phyloP scores from a whole-genome alignment of 1,284 basidiomycete species.

The Leccinum subfulvum region DNA sequence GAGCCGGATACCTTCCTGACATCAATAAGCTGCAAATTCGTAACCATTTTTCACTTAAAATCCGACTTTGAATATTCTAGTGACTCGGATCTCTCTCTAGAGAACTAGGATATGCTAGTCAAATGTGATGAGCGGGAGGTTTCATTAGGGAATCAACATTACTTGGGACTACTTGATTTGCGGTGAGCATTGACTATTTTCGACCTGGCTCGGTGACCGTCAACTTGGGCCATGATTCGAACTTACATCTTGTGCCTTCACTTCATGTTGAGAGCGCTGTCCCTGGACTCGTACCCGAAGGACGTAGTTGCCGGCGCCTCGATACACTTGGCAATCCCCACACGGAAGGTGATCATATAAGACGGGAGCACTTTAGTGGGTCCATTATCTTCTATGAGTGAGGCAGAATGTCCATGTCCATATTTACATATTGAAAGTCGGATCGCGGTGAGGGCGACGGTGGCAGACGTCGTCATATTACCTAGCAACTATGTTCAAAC shows the following conservation, averaged over 20 bases:
- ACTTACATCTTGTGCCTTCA: slow-evolving; percentile 8
- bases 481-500: not conserved
- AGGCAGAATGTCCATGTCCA: slow-evolving; percentile 18
- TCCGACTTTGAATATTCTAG: not conserved
- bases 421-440: slow-evolving; percentile 16
- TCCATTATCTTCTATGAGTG: not conserved
- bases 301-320: not conserved
- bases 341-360: slow-evolving; percentile 24
- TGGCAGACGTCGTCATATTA: slow-evolving; percentile 11
- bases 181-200: not conserved
- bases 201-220: not conserved
- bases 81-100: not conserved
- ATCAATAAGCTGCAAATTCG: not conserved
- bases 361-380: slow-evolving; percentile 5
- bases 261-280: not conserved
- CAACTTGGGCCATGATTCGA: not conserved
- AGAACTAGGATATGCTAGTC: not conserved
- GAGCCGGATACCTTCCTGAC: not conserved
- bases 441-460: slow-evolving; percentile 5
- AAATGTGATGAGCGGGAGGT: not conserved
- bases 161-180: not conserved
- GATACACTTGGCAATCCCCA: slow-evolving; percentile 10
- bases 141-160: not conserved
- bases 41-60: not conserved
- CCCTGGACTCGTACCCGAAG: not conserved